A percentile compares a stretch with the other conserved stretches of the same genome.
These are phyloP conservation scores for Hymenoscyphus occultus DNA, from an alignment of 2,329 filamentous ascomycete species.

Conservation along the genomic window DNA sequence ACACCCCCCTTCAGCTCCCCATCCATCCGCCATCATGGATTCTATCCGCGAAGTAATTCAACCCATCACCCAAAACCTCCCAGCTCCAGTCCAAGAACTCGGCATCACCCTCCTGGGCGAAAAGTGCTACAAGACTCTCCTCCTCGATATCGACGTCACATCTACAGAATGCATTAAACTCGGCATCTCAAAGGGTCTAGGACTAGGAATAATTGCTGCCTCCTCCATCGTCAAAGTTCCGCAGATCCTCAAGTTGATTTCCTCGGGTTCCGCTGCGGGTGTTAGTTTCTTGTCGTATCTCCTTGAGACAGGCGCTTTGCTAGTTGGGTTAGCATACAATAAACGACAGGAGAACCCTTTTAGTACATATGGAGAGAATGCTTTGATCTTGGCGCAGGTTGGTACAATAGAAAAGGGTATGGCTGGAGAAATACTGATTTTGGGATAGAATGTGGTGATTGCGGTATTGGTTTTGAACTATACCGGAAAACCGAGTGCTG, in stretches of 20 bases:
- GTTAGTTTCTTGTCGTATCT: constrained; percentile 88
- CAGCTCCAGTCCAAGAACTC: constrained; percentile 69
- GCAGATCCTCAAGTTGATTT: constrained; percentile 88
- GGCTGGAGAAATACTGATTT: not conserved
- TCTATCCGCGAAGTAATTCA: constrained; percentile 56
- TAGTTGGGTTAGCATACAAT: constrained; percentile 92
- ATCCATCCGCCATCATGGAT: constrained; percentile 49
- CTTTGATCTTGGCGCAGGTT: constrained; percentile 71
- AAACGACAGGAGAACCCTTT: constrained; percentile 89
- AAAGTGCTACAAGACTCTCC: constrained; percentile 78
- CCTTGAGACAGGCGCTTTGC: constrained; percentile 83
- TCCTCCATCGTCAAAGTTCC: constrained; percentile 93
- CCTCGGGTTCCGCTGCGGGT: constrained; percentile 75
- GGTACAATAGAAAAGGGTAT: not conserved
- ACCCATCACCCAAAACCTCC: constrained; percentile 71
- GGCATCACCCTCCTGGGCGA: constrained; percentile 78
- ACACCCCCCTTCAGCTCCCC: not conserved
- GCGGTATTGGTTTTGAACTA: constrained; percentile 83
- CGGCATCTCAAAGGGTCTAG: constrained; percentile 86
- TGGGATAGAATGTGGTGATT: constrained; percentile 78
- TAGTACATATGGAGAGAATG: constrained; percentile 94
- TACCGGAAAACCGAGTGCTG: constrained; percentile 62
- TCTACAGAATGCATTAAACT: constrained; percentile 81
- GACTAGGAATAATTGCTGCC: constrained; percentile 88
- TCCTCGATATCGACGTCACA: constrained; percentile 79